phyloP scores from a whole-genome alignment of 225 moss, liverwort and hornwort species.

The Antitrichia curtipendula region DNA sequence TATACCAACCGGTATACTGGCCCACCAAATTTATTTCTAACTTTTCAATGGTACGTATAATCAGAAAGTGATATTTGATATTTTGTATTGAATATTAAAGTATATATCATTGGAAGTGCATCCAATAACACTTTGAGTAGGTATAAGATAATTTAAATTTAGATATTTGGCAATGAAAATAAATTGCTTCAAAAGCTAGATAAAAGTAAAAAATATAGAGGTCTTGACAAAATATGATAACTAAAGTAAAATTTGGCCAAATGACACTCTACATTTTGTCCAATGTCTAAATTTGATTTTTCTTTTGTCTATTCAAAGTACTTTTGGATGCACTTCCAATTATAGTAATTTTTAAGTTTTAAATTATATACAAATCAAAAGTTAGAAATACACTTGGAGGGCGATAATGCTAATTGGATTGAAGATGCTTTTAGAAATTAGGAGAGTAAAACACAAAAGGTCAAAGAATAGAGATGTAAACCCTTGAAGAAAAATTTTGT shows the following conservation, averaged over 20 bases:
- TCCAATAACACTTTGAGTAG: background rate
- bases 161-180: too few species aligned
- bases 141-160: background rate
- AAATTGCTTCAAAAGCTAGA: rapidly evolving
- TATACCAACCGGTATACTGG: background rate
- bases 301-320: background rate
- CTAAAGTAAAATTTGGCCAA: background rate
- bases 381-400: background rate
- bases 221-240: rapidly evolving
- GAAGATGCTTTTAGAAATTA: background rate
- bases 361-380: background rate
- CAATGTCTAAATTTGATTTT: background rate
- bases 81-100: too few species aligned
- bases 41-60: background rate
- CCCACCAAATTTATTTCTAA: background rate
- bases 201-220: rapidly evolving
- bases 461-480: background rate
- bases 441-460: rapidly evolving
- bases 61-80: too few species aligned
- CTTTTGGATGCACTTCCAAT: background rate
- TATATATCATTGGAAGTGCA: background rate
- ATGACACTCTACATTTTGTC: too few species aligned
- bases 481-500: rapidly evolving
- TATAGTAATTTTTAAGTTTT: background rate
- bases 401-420: background rate